Base-by-base conservation (phyloP, 352 stramenopile species). In the Phytophthora fragariae region DNA sequence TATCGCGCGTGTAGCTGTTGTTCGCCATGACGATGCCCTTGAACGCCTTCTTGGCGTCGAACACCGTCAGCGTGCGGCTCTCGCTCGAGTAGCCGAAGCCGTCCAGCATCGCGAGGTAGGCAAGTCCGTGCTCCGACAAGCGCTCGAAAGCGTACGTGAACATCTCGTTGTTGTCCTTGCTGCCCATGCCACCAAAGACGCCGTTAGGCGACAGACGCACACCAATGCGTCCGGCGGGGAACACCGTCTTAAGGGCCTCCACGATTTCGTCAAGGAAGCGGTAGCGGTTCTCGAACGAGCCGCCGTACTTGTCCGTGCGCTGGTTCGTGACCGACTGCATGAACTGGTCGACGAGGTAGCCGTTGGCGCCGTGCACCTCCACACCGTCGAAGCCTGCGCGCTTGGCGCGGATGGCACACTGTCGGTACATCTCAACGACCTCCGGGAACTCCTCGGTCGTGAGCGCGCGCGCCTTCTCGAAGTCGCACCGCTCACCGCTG, bases 21-120 rank as follows among this genome's bases (percentile, higher is more conserved):
- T 61, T 61, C 3, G 55, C 55, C 31, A 61, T 61, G 55, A 61
- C 33, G 29, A 33, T 61, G 31, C 55, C 55, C 33, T 50, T 50
- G 33, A 61, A 61, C n/a, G 55, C 31, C 33, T 61, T 61, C 39
- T 62, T 62, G 37, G 39, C 57, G 39, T 62, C 57, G 57, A 62
- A 62, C 37, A 39, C 57, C 17, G 57, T 62, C 37, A 62, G 57
- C 6, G 24, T 37, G 37, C 39, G 57, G 14, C 57, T 39, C 24
- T 62, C 19, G 14, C 35, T 17, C 39, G 39, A 41, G 24, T 52
- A 62, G 37, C 57, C 35, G 24, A 62, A 62, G 12, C 39, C 57
- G n/a, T 62, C n/a, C 19, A 54, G 39, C 57, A 62, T 44, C 3
- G 39, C 57, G n/a, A 62, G 15, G 57, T 62, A 62, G 5, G 57